These are phyloP conservation scores for Helotiales sp. DNA, from an alignment of 2,329 filamentous ascomycete species.

Conservation along the genomic window DNA sequence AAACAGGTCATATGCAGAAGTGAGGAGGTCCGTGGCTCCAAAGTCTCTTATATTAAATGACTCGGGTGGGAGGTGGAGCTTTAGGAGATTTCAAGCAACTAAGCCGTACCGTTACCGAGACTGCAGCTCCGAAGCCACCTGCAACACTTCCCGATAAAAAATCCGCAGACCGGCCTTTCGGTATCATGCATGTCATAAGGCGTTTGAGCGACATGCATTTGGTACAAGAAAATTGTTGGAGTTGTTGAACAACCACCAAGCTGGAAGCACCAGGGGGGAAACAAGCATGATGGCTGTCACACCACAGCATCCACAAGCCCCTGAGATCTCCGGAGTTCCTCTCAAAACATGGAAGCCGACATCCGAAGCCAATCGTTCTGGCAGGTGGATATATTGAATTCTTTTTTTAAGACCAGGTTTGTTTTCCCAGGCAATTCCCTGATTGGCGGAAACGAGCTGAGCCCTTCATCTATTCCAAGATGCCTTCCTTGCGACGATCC, in stretches of 20 bases:
- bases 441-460: slow-evolving; percentile 10
- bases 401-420: neutral
- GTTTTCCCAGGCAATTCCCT: neutral
- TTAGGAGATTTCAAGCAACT: neutral
- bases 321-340: neutral
- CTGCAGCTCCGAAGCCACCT: neutral
- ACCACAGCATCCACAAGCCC: slow-evolving; percentile 2
- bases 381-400: slow-evolving; percentile 3
- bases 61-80: neutral
- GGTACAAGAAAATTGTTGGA: neutral
- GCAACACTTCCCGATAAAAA: neutral
- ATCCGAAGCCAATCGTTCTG: slow-evolving; percentile 1
- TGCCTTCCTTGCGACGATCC: neutral
- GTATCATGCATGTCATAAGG: slow-evolving; percentile 8
- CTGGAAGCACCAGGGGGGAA: neutral
- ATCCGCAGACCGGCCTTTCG: neutral
- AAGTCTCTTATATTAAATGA: neutral
- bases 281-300: neutral
- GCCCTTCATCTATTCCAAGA: slow-evolving; percentile 6
- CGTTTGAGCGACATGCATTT: neutral
- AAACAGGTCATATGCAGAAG: neutral
- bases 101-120: neutral
- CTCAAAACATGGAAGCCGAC: neutral
- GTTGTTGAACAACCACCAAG: neutral
- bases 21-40: neutral